Conservation (phyloP, 176 grass and related monocot genomes). For the Olyra latifolia region DNA sequence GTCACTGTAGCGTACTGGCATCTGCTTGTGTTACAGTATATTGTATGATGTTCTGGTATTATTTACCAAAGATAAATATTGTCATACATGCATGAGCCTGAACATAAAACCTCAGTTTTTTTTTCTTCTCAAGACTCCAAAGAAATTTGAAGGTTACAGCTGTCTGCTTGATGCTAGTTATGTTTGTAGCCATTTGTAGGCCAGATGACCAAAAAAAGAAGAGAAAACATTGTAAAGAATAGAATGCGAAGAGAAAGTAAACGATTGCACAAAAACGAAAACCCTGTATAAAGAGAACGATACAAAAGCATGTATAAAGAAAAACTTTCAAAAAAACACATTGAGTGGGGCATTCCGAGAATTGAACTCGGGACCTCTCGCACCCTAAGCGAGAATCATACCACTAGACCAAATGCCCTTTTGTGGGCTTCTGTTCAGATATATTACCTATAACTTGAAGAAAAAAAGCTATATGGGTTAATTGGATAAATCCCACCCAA, state of each 20-base stretch:
- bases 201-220: background rate
- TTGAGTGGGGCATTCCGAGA: constrained; percentile 97
- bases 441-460: too few relatives aligned
- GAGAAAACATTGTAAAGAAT: background rate
- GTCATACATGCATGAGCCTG: background rate
- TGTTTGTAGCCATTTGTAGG: background rate
- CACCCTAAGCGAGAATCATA: constrained; percentile 98
- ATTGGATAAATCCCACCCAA: too few relatives aligned
- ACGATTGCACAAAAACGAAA: background rate
- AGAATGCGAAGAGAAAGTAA: background rate
- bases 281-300: background rate
- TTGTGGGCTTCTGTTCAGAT: background rate
- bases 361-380: constrained; percentile 96
- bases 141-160: too few relatives aligned
- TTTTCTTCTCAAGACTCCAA: too few relatives aligned
- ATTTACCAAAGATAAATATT: background rate
- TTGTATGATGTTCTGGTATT: background rate
- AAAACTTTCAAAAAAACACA: too few relatives aligned
- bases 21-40: background rate
- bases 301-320: too few relatives aligned
- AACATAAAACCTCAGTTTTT: background rate
- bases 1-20: background rate
- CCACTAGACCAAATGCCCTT: constrained; percentile 95
- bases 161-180: background rate
- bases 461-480: too few relatives aligned